Evolutionary conservation across 2,329 filamentous ascomycete genomes (phyloP), one percentile per base, ranked within the genome.

Genomic region (Ceratocystis colombiana): DNA sequence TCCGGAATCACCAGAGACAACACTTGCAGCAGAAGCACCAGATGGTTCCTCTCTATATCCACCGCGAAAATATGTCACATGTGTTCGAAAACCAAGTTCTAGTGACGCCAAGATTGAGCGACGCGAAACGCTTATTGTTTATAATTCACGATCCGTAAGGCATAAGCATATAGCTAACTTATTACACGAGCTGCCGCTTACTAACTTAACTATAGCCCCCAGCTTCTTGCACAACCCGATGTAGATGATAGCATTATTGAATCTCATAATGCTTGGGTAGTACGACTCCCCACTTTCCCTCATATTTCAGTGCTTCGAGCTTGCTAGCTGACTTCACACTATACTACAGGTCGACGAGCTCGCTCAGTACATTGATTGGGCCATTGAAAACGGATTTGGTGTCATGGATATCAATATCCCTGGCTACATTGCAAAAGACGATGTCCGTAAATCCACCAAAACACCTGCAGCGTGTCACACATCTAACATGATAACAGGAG

Each of bases 351-450:
- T 89, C 77, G 92, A 97, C 79, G 83, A 85, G 62, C 82, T 91
- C 61, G 85, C 86, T 72, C 83, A 85, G 33, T 96, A 96, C 74
- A 84, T 96, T 69, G 85, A 88, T 68, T 96, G 91, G 90, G 90
- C 90, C 0, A 76, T 86, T 22, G 77, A 81, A n/a, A 82, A 90
- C 67, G 84, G 82, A 17, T 96, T 93, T 72, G 90, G 86, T 1
- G 84, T 97, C 25, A 88, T 99, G 71, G 94, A 99, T 73, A 84
- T 96, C 67, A 97, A 97, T 70, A 82, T 99, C 2, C 93, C 93
- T 0, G 87, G 87, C 69, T 84, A 91, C 71, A 79, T 92, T 62
- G 86, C 87, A 1, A 80, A 82, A 22, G 79, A 84, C 50, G 82
- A 85, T 70, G 85, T 62, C 30, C 50, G 46, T 5, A 15, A 12